These are phyloP conservation scores for Entrophospora sp. DNA, from an alignment of 192 early-diverging fungal genomes.

Conservation along the genomic window DNA sequence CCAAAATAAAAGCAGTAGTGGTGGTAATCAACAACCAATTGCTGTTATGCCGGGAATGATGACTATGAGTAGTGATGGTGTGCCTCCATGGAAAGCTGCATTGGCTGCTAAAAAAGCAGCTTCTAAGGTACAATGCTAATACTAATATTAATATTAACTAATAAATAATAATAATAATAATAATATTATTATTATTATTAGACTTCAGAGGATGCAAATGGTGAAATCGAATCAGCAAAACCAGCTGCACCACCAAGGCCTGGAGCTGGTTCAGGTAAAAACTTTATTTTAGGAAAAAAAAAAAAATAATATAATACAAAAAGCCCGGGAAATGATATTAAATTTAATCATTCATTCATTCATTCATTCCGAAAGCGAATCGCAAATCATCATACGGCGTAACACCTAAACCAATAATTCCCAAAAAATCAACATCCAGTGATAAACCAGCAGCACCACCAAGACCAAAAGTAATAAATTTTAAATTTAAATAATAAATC, in stretches of 20 bases:
- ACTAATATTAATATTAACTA: no score
- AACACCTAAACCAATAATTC: slow-evolving; percentile 22
- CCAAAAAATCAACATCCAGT: slow-evolving; percentile 23
- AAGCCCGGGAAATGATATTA: background rate
- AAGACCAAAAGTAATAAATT: slow-evolving; percentile 17
- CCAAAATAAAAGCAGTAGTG: slow-evolving; percentile 26
- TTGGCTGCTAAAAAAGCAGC: slow-evolving; percentile 49
- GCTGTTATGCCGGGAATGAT: slow-evolving; percentile 21
- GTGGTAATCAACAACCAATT: slow-evolving; percentile 5
- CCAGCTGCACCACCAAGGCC: slow-evolving; percentile 7
- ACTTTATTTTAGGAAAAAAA: no score
- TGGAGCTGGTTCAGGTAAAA: no score
- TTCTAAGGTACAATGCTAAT: background rate
- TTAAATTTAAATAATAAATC: background rate
- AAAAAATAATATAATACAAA: no score
- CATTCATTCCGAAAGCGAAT: background rate
- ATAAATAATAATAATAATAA: background rate
- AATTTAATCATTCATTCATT: background rate
- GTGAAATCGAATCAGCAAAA: background rate
- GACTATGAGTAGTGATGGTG: slow-evolving; percentile 31
- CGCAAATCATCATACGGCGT: background rate
- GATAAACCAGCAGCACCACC: slow-evolving; percentile 32
- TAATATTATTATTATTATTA: background rate
- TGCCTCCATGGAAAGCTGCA: slow-evolving; percentile 47
- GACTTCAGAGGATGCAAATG: background rate